Base-by-base conservation (phyloP, 441 rosid genomes). In the Viola pubescens region DNA sequence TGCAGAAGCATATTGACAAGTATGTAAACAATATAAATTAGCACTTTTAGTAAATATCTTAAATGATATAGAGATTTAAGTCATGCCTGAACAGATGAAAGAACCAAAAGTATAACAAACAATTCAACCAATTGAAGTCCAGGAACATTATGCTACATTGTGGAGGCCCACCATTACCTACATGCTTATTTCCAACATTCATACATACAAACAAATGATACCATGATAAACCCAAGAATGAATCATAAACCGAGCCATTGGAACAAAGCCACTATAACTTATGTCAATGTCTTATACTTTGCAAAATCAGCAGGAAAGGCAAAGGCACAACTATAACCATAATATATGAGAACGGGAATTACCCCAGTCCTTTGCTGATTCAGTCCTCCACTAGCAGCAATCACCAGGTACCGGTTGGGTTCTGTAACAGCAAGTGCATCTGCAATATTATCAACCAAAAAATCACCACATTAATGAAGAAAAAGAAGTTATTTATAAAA, bases 291-390 rank as follows among this genome's bases (percentile, higher is more conserved):
- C 34, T 26, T 26, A 26, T 26, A 26, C 34, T 26, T 26, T 26
- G 34, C 34, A 26, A 26, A 26, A 26, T 26, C 34, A 26, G 34
- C 34, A 26, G 34, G 34, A 26, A 26, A 26, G 34, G 34, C 34
- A 26, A 26, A 26, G 34, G 34, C 34, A 26, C 34, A 26, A 26
- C 34, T 26, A 26, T 1, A 26, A 26, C 34, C 49, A 4, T 46
- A 10, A 12, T 46, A 46, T 40, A 43, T 3, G 48, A 59, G n/a
- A 60, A 50, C 43, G 66, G 57, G 63, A 68, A 73, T 61, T 75
- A 87, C 97, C 79, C 97, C 97, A 40, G 95, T 89, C 65, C 97
- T 76, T 61, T 90, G 95, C 73, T 90, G 97, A 77, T 90, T 90
- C 77, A 90, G 81, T 45, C 97, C 97, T 71, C 97, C 97, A 61